Evolutionary conservation across 345 rosid genomes (phyloP), one percentile per base, ranked within the genome.

Genomic region (Acer campestre): DNA sequence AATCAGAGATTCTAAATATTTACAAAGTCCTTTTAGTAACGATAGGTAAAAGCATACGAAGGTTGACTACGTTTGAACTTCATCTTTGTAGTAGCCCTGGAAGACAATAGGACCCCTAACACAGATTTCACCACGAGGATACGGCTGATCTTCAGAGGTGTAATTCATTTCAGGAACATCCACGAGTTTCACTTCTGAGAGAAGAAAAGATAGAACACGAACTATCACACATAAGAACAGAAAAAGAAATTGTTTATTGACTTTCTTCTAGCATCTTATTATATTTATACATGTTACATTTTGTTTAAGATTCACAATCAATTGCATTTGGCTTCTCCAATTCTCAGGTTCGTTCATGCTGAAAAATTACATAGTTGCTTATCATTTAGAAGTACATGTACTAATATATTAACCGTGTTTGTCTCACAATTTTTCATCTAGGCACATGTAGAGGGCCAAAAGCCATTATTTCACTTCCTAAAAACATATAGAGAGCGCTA

Each of bases 121-220:
- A 78, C 98, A 95, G 61, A 93, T 90, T 82, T 95, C 97, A 48
- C 98, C 98, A 80, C 94, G 93, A 66, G 98, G 97, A 89, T 90
- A 76, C 18, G 98, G 98, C 80, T 90, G 89, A 84, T 95, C 94
- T 10, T 93, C 92, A 3, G 95, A 89, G 58, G 92, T 91, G 85
- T 93, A 93, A 75, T 95, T 93, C 98, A 95, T 95, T 86, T 95
- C 98, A 13, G 93, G 97, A 85, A 93, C 95, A 77, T 95, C 98
- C 77, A 93, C 89, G 44, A 93, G 94, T 81, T 93, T 95, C 70
- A 95, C 78, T 89, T 95, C 98, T 94, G 84, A 77, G 84, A 84
- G 46, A 79, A 61, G 22, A n/a, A 61, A 44, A 61, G 16, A 72
- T 3, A 74, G 35, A 65, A 22, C 3, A 67, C 29, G 13, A 64